Percentiles rank a stretch among this genome's conserved stretches.
These are phyloP conservation scores for Blumeria graminis DNA, from an alignment of 2,329 filamentous ascomycete genomes.

Conservation along the genomic window DNA sequence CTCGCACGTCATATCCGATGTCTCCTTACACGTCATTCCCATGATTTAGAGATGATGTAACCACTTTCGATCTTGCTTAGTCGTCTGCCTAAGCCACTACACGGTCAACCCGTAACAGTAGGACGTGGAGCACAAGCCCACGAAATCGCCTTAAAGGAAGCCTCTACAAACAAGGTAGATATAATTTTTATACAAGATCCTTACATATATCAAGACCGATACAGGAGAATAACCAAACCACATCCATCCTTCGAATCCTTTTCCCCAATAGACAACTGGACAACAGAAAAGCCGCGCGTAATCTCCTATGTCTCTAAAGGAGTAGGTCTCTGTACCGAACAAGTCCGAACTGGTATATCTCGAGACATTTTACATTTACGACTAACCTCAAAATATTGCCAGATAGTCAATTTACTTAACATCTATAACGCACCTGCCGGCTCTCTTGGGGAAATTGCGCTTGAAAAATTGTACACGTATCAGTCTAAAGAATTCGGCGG, in stretches of 20 bases:
- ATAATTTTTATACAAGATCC: not conserved
- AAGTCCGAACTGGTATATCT: not conserved
- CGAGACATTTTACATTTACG: not conserved
- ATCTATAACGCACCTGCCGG: not conserved
- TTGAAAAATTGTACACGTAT: not conserved
- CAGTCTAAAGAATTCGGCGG: not conserved
- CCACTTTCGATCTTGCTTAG: too few species aligned
- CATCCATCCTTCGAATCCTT: not conserved
- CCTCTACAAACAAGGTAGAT: not conserved
- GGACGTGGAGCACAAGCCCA: not conserved
- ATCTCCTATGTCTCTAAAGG: not conserved
- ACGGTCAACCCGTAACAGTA: too few species aligned
- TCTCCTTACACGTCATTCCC: too few species aligned
- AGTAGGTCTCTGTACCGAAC: not conserved
- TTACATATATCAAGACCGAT: not conserved
- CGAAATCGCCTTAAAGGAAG: not conserved
- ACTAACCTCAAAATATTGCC: not conserved
- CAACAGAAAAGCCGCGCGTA: not conserved
- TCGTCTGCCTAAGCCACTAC: too few species aligned
- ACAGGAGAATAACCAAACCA: not conserved
- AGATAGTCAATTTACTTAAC: not conserved
- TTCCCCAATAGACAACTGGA: not conserved
- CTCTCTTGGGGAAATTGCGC: not conserved
- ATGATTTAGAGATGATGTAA: too few species aligned
- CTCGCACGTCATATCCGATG: too few species aligned